These are phyloP conservation scores for Schwanniomyces pseudopolymorphus DNA, from an alignment of 805 yeast genomes.

Conservation along the genomic window DNA sequence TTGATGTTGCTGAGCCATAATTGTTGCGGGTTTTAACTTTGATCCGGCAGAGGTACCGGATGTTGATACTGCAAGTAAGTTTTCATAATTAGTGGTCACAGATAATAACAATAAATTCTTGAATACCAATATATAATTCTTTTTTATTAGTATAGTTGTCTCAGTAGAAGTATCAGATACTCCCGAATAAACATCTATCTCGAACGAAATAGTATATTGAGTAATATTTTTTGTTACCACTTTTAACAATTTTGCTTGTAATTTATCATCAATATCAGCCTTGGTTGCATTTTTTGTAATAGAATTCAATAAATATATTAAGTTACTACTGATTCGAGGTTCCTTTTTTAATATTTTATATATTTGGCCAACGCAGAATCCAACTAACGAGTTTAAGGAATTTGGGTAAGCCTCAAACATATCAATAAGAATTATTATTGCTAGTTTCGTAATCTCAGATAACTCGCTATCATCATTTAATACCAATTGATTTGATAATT, in stretches of 20 bases:
- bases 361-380: constrained; percentile 32
- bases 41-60: constrained; percentile 35
- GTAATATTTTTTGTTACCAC: constrained; percentile 28
- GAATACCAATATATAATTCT: constrained; percentile 30
- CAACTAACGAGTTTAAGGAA: constrained; percentile 34
- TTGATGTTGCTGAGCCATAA: constrained; percentile 40
- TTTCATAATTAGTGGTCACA: constrained; percentile 36
- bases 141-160: constrained; percentile 25
- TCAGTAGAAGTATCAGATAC: constrained; percentile 10
- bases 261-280: constrained; percentile 40
- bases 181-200: constrained; percentile 11
- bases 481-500: constrained; percentile 25
- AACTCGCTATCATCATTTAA: constrained; percentile 16
- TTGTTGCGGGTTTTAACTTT: constrained; percentile 41
- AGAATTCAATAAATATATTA: constrained; percentile 30
- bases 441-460: constrained; percentile 17
- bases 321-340: constrained; percentile 22
- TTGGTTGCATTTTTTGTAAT: constrained; percentile 35
- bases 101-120: constrained; percentile 33
- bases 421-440: constrained; percentile 35
- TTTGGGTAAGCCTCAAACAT: constrained; percentile 37
- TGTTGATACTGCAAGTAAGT: constrained; percentile 33
- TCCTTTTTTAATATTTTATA: constrained; percentile 39
- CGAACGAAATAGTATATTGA: constrained; percentile 17
- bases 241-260: constrained; percentile 34